Evolutionary conservation across 2,329 filamentous ascomycete species (phyloP).

Genomic region (Ceratocystis alfenasii): DNA sequence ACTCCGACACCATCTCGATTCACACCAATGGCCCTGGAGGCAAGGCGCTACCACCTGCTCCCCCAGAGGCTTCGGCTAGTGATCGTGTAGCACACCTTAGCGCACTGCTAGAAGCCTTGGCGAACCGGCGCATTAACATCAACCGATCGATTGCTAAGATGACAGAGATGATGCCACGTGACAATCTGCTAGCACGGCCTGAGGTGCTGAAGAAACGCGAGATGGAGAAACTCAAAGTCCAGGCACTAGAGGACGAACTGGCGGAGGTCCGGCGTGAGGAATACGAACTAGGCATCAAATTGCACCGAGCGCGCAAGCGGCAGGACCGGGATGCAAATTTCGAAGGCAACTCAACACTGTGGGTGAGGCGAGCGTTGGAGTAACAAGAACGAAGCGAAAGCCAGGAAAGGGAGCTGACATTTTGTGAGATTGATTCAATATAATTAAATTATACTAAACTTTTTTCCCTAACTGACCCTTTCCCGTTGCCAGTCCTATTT

Average conservation of each 20-base stretch:
- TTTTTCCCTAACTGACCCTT: too few relatives aligned
- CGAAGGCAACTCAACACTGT: constrained; percentile 53
- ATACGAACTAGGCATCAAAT: constrained; percentile 63
- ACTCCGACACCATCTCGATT: constrained; percentile 21
- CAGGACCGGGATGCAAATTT: constrained; percentile 54
- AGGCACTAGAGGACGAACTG: constrained; percentile 52
- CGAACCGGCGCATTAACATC: constrained; percentile 58
- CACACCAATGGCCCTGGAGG: constrained; percentile 25
- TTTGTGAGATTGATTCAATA: not conserved
- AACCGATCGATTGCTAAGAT: constrained; percentile 62
- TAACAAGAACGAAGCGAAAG: constrained; percentile 1
- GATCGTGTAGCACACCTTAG: constrained; percentile 57
- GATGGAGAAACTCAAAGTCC: constrained; percentile 52
- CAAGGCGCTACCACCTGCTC: constrained; percentile 51
- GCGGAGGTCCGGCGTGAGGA: constrained; percentile 63
- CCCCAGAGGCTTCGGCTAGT: constrained; percentile 45
- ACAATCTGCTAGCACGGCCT: constrained; percentile 54
- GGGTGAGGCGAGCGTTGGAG: constrained; percentile 56
- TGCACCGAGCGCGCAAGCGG: constrained; percentile 64
- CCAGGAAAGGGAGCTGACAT: not conserved
- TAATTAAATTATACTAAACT: too few relatives aligned
- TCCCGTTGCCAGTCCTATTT: too few relatives aligned
- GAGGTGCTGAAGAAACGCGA: constrained; percentile 48
- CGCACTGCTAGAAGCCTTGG: constrained; percentile 51
- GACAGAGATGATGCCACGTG: constrained; percentile 63